Base-by-base conservation (phyloP, 345 rosid genomes). In the Citrus australasica region DNA sequence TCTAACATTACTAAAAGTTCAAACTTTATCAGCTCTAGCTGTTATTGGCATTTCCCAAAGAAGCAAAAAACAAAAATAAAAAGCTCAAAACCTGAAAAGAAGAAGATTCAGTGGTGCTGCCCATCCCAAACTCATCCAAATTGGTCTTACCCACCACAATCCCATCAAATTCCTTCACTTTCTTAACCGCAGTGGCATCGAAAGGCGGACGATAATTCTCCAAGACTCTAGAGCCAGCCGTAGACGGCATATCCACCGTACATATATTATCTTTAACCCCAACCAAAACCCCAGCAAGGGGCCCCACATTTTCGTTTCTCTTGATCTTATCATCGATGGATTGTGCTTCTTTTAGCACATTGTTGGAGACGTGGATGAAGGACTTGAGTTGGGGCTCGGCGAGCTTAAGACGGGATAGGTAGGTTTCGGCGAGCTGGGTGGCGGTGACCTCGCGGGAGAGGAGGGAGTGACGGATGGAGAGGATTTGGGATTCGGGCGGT, bases 61-160 rank as follows among this genome's bases (percentile, higher is more conserved):
- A n/a, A 67, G 58, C 66, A 32, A 30, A 62, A 28, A 42, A 19
- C 32, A 58, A n/a, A 7, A 74, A 35, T 14, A 17, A 55, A 38
- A 42, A 28, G 4, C 30, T 30, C n/a, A 63, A 24, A 80, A 94
- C 98, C 97, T 94, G 89, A 83, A 84, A 95, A 22, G 90, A 93
- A 73, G 98, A 95, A 70, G 86, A 88, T 86, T 95, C 97, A 38
- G 98, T 94, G 16, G 95, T 86, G 78, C 97, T 93, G 24, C 97
- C 97, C 98, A 93, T 94, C 17, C 98, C 98, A 58, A 94, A 94
- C 80, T 94, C 97, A 83, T 93, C 98, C 89, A 94, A 70, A 85
- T 94, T 94, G 46, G 98, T 92, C 88, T 94, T 94, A 4, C 98
- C 98, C 56, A 92, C 87, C 58, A 94, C 89, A 84, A 93, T 90